A percentile compares a stretch with the other conserved stretches of the same genome.
phyloP scores from a whole-genome alignment of 805 yeast species.

The Nakazawaea peltata region DNA sequence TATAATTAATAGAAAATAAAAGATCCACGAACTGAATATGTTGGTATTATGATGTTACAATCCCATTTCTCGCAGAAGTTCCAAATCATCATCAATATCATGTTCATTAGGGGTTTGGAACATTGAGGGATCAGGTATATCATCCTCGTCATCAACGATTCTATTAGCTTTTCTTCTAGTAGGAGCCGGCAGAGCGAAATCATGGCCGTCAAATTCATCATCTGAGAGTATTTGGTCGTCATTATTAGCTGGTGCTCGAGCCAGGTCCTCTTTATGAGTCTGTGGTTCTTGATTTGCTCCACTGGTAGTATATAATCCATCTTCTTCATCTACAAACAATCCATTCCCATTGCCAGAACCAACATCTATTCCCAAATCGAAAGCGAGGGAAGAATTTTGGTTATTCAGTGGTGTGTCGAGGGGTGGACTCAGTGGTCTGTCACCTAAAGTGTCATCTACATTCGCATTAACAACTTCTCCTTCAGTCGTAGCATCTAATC shows the following conservation, averaged over 20 bases:
- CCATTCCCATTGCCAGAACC: conserved; percentile 10
- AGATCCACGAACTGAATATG: no score
- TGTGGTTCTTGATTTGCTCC: neutral
- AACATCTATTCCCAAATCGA: no score
- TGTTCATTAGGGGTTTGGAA: no score
- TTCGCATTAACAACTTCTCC: no score
- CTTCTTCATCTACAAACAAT: conserved; percentile 12
- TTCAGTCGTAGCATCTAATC: no score
- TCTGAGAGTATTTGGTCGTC: conserved; percentile 13
- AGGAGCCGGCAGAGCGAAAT: conserved; percentile 19
- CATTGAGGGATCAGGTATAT: conserved; percentile 14
- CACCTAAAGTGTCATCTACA: no score
- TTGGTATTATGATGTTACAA: no score
- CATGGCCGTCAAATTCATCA: conserved; percentile 21
- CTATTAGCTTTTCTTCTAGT: conserved; percentile 11
- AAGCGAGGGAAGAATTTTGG: no score
- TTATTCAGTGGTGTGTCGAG: no score
- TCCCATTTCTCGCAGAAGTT: conserved; percentile 37
- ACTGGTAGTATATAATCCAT: conserved; percentile 13
- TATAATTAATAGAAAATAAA: no score
- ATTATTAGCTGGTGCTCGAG: neutral
- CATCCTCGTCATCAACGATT: neutral
- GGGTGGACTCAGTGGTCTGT: no score
- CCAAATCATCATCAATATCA: conserved; percentile 32
- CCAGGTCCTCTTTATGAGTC: no score